phyloP scores from a whole-genome alignment of 2,329 filamentous ascomycete genomes.

The Sarocladium strictum region DNA sequence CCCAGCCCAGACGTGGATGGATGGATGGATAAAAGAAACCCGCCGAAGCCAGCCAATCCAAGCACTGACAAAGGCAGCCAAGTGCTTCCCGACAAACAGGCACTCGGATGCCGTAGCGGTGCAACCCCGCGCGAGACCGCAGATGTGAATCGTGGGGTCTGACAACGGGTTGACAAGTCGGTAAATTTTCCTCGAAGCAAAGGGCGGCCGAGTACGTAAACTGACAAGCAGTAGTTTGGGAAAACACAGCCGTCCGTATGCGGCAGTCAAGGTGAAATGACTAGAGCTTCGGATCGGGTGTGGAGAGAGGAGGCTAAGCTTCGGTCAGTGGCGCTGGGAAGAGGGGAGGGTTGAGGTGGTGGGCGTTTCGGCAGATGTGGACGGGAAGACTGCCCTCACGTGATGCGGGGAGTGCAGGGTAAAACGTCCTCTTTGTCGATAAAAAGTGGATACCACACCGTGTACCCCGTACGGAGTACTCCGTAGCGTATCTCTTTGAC shows the following conservation, averaged over 20 bases:
- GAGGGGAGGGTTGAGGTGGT: not conserved
- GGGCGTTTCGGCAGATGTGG: conserved; percentile 1
- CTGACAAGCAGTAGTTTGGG: too few species aligned
- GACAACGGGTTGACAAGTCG: not conserved
- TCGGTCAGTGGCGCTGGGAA: conserved; percentile 1
- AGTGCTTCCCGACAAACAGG: not conserved
- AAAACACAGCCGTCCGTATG: too few species aligned
- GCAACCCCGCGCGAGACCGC: not conserved
- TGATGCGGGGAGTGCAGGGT: not conserved
- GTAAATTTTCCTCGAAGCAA: not conserved
- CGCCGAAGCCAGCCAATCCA: too few species aligned
- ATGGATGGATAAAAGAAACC: too few species aligned
- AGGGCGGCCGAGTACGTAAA: too few species aligned
- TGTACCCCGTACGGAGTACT: too few species aligned
- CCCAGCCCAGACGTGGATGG: too few species aligned
- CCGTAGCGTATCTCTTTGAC: too few species aligned
- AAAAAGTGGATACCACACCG: too few species aligned
- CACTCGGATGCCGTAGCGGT: not conserved
- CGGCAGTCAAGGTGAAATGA: too few species aligned
- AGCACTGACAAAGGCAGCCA: too few species aligned
- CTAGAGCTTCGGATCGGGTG: not conserved
- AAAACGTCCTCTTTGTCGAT: too few species aligned
- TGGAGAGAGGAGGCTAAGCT: not conserved
- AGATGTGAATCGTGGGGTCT: conserved; percentile 1
- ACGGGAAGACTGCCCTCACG: not conserved